Evolutionary conservation across 768 basidiomycete species (phyloP), one percentile per base, ranked within the genome.

Genomic region (Termitomyces sp.): DNA sequence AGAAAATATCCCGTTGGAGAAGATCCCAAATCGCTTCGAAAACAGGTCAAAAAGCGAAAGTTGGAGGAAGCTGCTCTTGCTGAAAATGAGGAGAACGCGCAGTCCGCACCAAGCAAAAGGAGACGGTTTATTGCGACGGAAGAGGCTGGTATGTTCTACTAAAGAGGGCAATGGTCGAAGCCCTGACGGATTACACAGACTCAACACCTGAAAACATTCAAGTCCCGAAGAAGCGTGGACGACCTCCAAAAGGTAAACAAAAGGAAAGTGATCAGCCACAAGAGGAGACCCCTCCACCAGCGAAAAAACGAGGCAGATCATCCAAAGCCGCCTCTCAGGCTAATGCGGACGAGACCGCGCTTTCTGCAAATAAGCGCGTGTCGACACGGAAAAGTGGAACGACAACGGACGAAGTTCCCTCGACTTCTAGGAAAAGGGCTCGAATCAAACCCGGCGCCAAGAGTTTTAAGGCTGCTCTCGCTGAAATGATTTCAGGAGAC

Each of bases 211-310:
- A 50, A 14, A 42, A 45, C 10, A 27, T 43, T 27, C 52, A 42
- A 21, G 27, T 45, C 6, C 66, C 70, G 31, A 79, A 71, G 66
- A 78, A 76, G 49, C 78, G 76, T 16, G 77, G 76, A 25, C 73
- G 77, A 19, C 69, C 69, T n/a, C 56, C 54, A 21, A 71, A 71
- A 62, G 54, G 31, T 19, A 66, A 65, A 35, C 59, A 57, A 40
- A 63, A 58, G 12, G 63, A 49, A 23, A 49, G 43, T 9, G 61
- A 60, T 17, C 51, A 54, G n/a, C 29, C 44, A 19, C 54, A 59
- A 19, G 51, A 61, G 41, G 58, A 59, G 23, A 16, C 49, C 9
- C 44, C 61, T 41, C 14, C 51, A 45, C 54, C 56, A 14, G 70
- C 69, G 7, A 72, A 66, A 63, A 75, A 75, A 62, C 73, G 74